Percentiles rank a stretch among this genome's conserved stretches.
Conservation (phyloP, 345 rosid species). For the Firmiana major region DNA sequence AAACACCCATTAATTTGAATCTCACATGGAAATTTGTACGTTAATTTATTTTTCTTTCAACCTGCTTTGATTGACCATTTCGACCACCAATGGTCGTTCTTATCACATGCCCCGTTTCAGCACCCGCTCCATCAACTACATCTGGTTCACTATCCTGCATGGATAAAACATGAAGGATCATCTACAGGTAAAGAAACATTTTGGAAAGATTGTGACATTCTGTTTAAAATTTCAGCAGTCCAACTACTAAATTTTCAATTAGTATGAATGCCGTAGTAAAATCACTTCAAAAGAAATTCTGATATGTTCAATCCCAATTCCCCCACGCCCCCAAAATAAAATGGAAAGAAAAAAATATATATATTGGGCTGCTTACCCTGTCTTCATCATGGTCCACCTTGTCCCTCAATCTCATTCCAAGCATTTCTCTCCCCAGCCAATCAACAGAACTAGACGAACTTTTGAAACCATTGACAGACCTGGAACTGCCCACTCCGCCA, state of each 20-base stretch:
- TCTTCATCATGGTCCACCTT: conserved; percentile 79
- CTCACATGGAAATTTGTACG: not conserved
- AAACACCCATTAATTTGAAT: not conserved
- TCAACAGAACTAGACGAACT: conserved; percentile 86
- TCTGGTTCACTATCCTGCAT: conserved; percentile 94
- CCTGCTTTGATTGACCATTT: conserved; percentile 94
- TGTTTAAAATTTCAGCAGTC: not conserved
- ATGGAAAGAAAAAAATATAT: not conserved
- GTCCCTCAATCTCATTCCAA: conserved; percentile 83
- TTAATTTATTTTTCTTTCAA: not conserved
- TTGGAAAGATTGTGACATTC: not conserved
- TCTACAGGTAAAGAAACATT: not conserved
- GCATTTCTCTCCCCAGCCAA: conserved; percentile 93
- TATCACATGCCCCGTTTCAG: conserved; percentile 90
- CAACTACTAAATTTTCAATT: not conserved
- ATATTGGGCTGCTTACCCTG: conserved; percentile 46
- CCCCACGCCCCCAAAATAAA: too few relatives aligned
- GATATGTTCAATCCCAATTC: not conserved
- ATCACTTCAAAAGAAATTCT: conserved; percentile 6
- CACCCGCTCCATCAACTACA: conserved; percentile 74
- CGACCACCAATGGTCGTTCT: conserved; percentile 84
- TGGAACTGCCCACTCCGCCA: conserved; percentile 90
- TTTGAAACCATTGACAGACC: conserved; percentile 77
- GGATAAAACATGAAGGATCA: not conserved
- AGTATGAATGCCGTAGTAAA: not conserved